Evolutionary conservation across 805 yeast species (phyloP), one percentile per base, ranked within the genome.

Genomic region (Candida broadrunensis): DNA sequence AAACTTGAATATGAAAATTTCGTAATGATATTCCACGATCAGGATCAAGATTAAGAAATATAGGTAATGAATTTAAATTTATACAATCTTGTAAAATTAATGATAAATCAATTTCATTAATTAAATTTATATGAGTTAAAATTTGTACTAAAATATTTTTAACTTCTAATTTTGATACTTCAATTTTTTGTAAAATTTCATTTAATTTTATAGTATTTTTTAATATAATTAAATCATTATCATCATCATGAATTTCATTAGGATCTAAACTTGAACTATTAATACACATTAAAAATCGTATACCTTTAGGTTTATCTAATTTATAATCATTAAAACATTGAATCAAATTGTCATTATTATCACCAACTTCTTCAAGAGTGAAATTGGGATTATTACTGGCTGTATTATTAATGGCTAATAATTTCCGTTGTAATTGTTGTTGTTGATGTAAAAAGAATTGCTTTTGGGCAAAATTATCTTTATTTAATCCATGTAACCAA

Each of bases 401-500:
- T 21, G 4, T 23, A n/a, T 11, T 6, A 20, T 13, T 21, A 20
- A 19, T 16, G 2, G 38, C 25, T 33, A 19, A 16, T 14, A 35
- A 13, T 7, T 31, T 23, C 21, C 36, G 37, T 15, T 42, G 38
- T 15, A 43, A 36, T 41, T 51, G 58, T 29, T 46, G 58, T 30
- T 55, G 56, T 42, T 64, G 70, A 30, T 54, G 53, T 11, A 61
- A 42, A 45, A 70, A 69, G 46, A 79, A 66, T 58, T 72, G 64
- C 33, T 73, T 61, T 52, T 80, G 85, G 18, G 82, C 77, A 32
- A 72, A 65, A 52, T 80, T 79, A 26, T 72, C 68, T 12, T 69
- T 70, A 46, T 83, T 80, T 33, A 85, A 67, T 1, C 95, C 93
- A 58, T 90, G 96, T 19, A 88, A 68, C 97, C 97, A 89, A 0